Conservation (phyloP, 495 filamentous ascomycete genomes). For the Rhizodiscina lignyota region DNA sequence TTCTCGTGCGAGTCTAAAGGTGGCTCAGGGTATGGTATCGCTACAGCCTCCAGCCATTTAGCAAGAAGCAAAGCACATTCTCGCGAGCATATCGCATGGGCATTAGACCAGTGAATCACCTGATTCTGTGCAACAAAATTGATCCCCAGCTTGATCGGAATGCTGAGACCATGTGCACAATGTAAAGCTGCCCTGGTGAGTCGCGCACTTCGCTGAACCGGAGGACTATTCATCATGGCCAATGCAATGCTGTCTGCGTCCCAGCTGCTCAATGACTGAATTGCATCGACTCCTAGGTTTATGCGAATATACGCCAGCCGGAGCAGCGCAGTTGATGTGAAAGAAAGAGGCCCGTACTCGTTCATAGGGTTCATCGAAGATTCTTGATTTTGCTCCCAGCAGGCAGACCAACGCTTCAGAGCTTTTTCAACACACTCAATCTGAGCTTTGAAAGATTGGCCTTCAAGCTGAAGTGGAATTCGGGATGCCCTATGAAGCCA, state of each 20-base stretch:
- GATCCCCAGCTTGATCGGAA: constrained; percentile 51
- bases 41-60: constrained; percentile 33
- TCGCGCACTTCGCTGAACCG: constrained; percentile 36
- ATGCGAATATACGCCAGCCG: constrained; percentile 50
- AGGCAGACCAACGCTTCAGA: constrained; percentile 43
- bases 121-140: constrained; percentile 54
- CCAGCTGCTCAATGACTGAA: constrained; percentile 43
- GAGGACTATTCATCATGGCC: constrained; percentile 39
- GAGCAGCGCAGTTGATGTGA: constrained; percentile 49
- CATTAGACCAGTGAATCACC: constrained; percentile 52
- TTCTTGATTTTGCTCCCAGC: constrained; percentile 40
- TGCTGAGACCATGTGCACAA: constrained; percentile 48
- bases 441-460: constrained; percentile 35
- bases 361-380: constrained; percentile 33
- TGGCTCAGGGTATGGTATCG: constrained; percentile 19
- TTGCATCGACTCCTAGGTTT: constrained; percentile 47
- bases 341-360: constrained; percentile 42
- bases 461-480: constrained; percentile 30
- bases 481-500: constrained; percentile 40
- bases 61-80: constrained; percentile 52
- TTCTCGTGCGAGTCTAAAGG: constrained; percentile 39
- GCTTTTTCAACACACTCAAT: constrained; percentile 19
- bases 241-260: constrained; percentile 42
- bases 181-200: constrained; percentile 46
- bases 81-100: constrained; percentile 50